Percentiles rank a stretch among this genome's conserved stretches.
Evolutionary conservation across 192 early-diverging fungal genomes (phyloP).

Genomic region (Phlyctochytrium arcticum): DNA sequence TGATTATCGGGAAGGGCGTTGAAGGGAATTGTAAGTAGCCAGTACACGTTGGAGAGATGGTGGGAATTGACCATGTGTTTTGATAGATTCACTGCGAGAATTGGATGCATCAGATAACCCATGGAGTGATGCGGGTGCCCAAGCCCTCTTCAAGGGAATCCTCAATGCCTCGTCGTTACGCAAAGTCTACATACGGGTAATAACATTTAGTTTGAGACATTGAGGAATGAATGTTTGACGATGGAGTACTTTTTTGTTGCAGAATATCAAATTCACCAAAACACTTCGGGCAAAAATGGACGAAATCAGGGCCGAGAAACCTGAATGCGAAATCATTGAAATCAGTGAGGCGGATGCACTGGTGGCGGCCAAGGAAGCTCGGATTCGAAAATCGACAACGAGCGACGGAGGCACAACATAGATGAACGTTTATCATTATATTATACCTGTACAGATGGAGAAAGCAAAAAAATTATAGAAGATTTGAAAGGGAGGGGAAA

Average conservation of each 20-base stretch:
- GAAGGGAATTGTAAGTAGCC: constrained; percentile 39
- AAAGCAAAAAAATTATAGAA: no score
- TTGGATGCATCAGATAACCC: constrained; percentile 49
- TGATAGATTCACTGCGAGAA: constrained; percentile 13
- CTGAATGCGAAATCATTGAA: constrained; percentile 34
- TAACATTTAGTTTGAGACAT: background rate
- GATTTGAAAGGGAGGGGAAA: no score
- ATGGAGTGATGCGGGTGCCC: constrained; percentile 31
- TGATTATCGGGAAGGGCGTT: constrained; percentile 32
- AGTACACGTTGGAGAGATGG: background rate
- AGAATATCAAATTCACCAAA: constrained; percentile 36
- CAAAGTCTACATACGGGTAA: constrained; percentile 29
- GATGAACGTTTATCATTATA: no score
- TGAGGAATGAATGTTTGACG: background rate
- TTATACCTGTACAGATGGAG: no score
- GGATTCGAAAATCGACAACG: background rate
- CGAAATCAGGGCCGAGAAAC: constrained; percentile 42
- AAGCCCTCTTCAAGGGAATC: constrained; percentile 41
- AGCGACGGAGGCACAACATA: no score
- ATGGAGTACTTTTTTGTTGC: background rate
- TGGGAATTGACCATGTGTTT: background rate
- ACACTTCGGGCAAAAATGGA: constrained; percentile 38
- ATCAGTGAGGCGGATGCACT: constrained; percentile 17
- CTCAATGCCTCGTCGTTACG: constrained; percentile 28
- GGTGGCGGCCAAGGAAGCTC: constrained; percentile 15